A percentile compares a stretch with the other conserved stretches of the same genome.
Evolutionary conservation across 2,329 filamentous ascomycete genomes (phyloP).

Genomic region (Fusarium temperatum): DNA sequence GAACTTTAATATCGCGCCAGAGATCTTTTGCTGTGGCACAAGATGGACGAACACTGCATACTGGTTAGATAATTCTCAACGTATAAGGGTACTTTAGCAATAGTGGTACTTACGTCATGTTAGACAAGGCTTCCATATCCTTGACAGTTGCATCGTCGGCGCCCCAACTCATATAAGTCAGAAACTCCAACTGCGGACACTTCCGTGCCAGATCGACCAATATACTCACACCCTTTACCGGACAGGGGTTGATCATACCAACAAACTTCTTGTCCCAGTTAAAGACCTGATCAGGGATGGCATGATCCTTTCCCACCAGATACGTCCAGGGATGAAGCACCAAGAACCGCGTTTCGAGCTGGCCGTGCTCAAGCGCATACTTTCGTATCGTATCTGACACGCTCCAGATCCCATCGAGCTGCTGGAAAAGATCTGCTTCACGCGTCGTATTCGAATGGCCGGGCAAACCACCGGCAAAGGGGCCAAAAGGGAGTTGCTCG

Average conservation of each 20-base stretch:
- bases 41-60: neutral
- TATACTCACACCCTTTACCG: neutral
- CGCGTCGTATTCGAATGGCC: neutral
- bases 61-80: fast-evolving
- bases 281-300: neutral
- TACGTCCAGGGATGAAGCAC: neutral
- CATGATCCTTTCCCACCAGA: neutral
- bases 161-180: neutral
- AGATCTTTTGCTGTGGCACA: neutral
- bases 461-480: neutral
- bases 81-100: fast-evolving
- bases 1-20: neutral
- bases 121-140: neutral
- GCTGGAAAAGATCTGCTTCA: neutral
- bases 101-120: neutral
- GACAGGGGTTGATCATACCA: neutral
- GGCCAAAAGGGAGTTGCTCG: neutral
- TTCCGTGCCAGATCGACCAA: neutral
- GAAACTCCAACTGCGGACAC: neutral
- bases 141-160: neutral
- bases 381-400: neutral
- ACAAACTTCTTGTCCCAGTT: neutral
- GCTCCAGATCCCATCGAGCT: neutral
- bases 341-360: neutral
- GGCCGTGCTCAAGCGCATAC: neutral